Conservation (phyloP, 805 yeast genomes). For the Saccharomycopsis sp. region DNA sequence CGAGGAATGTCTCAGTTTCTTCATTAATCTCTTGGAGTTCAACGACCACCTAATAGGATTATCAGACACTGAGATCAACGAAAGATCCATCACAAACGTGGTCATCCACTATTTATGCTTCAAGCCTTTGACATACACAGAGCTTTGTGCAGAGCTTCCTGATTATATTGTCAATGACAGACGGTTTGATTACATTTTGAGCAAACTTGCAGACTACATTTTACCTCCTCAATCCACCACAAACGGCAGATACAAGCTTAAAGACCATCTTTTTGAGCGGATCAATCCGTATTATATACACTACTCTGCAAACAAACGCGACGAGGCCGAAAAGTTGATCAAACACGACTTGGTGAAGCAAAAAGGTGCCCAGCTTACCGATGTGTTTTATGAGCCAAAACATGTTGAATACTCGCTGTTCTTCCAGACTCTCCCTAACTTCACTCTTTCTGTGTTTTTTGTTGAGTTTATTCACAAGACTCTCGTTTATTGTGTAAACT, state of each 20-base stretch:
- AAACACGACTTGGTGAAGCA: slow-evolving; percentile 31
- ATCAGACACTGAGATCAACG: slow-evolving; percentile 42
- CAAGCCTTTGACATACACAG: slow-evolving; percentile 64
- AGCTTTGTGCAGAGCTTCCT: slow-evolving; percentile 60
- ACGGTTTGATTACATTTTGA: slow-evolving; percentile 57
- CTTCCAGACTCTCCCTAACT: slow-evolving; percentile 41
- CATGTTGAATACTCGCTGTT: slow-evolving; percentile 29
- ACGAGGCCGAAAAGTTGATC: slow-evolving; percentile 67
- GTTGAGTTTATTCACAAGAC: slow-evolving; percentile 46
- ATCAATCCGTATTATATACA: slow-evolving; percentile 83
- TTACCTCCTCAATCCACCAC: slow-evolving; percentile 55
- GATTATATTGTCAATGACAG: slow-evolving; percentile 72
- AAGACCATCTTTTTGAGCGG: slow-evolving; percentile 42
- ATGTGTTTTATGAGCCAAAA: slow-evolving; percentile 54
- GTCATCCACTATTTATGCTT: slow-evolving; percentile 81
- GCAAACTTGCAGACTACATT: slow-evolving; percentile 51
- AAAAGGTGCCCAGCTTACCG: slow-evolving; percentile 33
- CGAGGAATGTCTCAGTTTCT: slow-evolving; percentile 57
- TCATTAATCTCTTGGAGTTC: slow-evolving; percentile 14
- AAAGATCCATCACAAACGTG: slow-evolving; percentile 53
- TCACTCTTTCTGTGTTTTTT: slow-evolving; percentile 49
- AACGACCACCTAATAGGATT: slow-evolving; percentile 43
- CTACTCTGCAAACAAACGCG: slow-evolving; percentile 69
- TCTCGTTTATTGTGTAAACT: slow-evolving; percentile 25
- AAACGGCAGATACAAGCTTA: slow-evolving; percentile 61